Conservation (phyloP, 2,329 filamentous ascomycete genomes). For the Alternaria brassicicola region DNA sequence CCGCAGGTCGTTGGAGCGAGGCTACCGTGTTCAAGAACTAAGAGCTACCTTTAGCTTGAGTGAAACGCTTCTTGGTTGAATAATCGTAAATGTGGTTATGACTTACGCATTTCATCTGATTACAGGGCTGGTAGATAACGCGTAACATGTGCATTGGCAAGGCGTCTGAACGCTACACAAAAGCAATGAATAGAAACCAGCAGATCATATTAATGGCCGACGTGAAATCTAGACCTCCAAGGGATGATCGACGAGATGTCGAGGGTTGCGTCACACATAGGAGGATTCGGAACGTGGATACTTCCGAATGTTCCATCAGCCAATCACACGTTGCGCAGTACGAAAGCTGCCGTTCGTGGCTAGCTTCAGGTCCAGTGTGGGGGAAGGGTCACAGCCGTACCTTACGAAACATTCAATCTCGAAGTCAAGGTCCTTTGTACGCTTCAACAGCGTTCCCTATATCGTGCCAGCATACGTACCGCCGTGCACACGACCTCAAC, state of each 20-base stretch:
- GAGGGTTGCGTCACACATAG: slow-evolving; percentile 1
- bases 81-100: neutral
- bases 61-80: neutral
- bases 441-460: slow-evolving; percentile 15
- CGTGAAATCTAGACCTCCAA: neutral
- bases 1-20: slow-evolving; percentile 48
- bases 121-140: slow-evolving; percentile 3
- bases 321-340: slow-evolving; percentile 25
- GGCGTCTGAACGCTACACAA: slow-evolving; percentile 4
- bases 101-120: slow-evolving; percentile 6
- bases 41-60: neutral
- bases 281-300: neutral
- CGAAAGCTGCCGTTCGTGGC: slow-evolving; percentile 17
- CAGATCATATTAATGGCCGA: neutral
- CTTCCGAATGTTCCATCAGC: neutral
- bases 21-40: slow-evolving; percentile 44
- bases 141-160: slow-evolving; percentile 10
- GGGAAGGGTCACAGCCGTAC: slow-evolving; percentile 19
- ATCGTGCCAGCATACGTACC: neutral
- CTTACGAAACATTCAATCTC: slow-evolving; percentile 10
- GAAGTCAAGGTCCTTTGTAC: slow-evolving; percentile 2
- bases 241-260: neutral
- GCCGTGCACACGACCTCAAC: slow-evolving; percentile 3
- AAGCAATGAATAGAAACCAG: slow-evolving; percentile 12
- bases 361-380: slow-evolving; percentile 13